A percentile compares a stretch with the other conserved stretches of the same genome.
These are phyloP conservation scores for Cystobasidiaceae sp. DNA, from an alignment of 1,284 basidiomycete species.

Conservation along the genomic window DNA sequence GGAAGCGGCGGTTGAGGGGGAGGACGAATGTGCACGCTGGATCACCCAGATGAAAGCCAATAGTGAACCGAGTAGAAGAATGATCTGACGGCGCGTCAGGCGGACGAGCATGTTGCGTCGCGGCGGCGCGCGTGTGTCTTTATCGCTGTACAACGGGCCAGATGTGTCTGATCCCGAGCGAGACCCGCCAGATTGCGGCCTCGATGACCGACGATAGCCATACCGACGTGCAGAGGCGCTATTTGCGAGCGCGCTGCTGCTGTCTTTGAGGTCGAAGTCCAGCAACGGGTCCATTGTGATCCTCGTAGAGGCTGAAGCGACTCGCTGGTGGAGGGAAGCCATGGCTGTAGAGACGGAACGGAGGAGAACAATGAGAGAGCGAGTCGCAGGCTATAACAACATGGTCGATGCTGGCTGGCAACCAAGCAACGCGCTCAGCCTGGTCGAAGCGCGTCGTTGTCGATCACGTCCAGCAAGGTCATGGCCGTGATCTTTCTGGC, in stretches of 20 bases:
- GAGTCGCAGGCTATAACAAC: too few species aligned
- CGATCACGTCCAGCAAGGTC: too few species aligned
- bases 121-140: neutral
- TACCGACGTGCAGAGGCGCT: too few species aligned
- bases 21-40: neutral
- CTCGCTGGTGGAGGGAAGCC: slow-evolving; percentile 13
- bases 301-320: slow-evolving; percentile 7
- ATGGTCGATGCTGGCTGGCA: too few species aligned
- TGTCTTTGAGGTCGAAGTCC: too few species aligned
- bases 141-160: neutral
- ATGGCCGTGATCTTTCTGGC: too few species aligned
- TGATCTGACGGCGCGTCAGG: slow-evolving; percentile 9
- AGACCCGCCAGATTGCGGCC: too few species aligned
- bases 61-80: neutral
- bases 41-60: slow-evolving; percentile 10
- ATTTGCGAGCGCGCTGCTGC: too few species aligned
- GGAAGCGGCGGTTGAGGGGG: neutral
- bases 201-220: too few species aligned
- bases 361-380: too few species aligned
- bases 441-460: too few species aligned
- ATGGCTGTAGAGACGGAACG: neutral
- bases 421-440: too few species aligned
- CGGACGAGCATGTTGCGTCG: slow-evolving; percentile 12
- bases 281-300: slow-evolving; percentile 5
- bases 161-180: neutral